These are phyloP conservation scores for Hevea brasiliensis DNA, from an alignment of 345 rosid species.

Conservation along the genomic window DNA sequence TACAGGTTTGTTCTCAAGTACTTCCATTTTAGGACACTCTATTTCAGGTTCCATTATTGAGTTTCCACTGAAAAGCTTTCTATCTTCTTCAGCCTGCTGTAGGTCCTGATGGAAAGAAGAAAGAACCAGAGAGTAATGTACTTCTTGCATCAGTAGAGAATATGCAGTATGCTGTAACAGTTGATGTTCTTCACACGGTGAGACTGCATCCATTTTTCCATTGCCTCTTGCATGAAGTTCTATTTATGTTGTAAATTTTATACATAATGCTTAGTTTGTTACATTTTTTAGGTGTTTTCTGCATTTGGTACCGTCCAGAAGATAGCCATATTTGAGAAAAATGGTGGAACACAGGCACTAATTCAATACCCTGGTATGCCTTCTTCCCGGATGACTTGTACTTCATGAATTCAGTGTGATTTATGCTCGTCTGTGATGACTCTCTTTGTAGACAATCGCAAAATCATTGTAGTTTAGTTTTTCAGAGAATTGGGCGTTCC, in stretches of 20 bases:
- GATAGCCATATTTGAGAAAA: constrained; percentile 94
- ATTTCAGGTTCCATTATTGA: not conserved
- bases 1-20: constrained; percentile 51
- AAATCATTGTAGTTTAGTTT: not conserved
- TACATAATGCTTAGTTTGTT: constrained; percentile 2
- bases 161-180: constrained; percentile 97
- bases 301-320: constrained; percentile 90
- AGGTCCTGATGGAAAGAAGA: constrained; percentile 89
- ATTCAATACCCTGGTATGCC: constrained; percentile 80
- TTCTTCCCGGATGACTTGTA: constrained; percentile 14
- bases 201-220: constrained; percentile 12
- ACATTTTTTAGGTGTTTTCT: constrained; percentile 64
- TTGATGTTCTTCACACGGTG: constrained; percentile 88
- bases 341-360: constrained; percentile 92
- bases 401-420: constrained; percentile 1
- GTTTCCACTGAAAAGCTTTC: constrained; percentile 24
- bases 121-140: constrained; percentile 87
- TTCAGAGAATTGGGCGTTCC: not conserved
- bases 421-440: constrained; percentile 1
- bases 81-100: constrained; percentile 54
- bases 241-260: constrained; percentile 2
- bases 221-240: not conserved
- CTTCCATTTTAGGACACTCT: not conserved
- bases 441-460: not conserved
- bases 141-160: constrained; percentile 94